Conservation (phyloP, 805 yeast species). For the Spathaspora girioi region DNA sequence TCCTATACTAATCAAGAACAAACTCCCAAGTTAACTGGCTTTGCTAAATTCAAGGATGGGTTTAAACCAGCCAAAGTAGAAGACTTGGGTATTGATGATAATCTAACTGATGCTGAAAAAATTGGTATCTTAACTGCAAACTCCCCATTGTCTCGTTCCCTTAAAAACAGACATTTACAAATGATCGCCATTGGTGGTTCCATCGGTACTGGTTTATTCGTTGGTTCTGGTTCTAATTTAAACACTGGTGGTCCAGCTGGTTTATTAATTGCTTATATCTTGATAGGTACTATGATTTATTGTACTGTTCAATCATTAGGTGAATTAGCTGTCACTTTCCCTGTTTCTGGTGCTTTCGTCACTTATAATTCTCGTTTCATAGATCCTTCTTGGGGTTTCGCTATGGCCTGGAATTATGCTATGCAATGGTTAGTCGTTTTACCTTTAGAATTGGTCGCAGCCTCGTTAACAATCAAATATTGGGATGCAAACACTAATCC, state of each 20-base stretch:
- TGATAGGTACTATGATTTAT: slow-evolving; percentile 57
- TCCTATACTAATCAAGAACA: slow-evolving; percentile 13
- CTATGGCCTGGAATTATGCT: slow-evolving; percentile 30
- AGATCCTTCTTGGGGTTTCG: slow-evolving; percentile 58
- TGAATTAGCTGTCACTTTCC: slow-evolving; percentile 58
- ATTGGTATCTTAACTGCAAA: slow-evolving; percentile 40
- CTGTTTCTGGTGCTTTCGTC: slow-evolving; percentile 62
- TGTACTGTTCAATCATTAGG: slow-evolving; percentile 53
- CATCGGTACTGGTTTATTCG: slow-evolving; percentile 80
- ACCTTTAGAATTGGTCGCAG: slow-evolving; percentile 57
- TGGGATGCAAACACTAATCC: slow-evolving; percentile 50
- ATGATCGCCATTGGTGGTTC: slow-evolving; percentile 85
- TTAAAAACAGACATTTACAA: slow-evolving; percentile 65
- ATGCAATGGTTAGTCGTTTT: slow-evolving; percentile 37
- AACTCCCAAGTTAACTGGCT: slow-evolving; percentile 16
- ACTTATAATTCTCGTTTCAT: slow-evolving; percentile 56
- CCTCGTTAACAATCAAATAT: slow-evolving; percentile 50
- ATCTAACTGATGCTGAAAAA: slow-evolving; percentile 20
- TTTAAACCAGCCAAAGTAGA: slow-evolving; percentile 31
- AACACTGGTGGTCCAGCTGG: slow-evolving; percentile 69
- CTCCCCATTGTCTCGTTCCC: slow-evolving; percentile 47
- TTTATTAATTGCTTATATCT: slow-evolving; percentile 53
- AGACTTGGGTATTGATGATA: slow-evolving; percentile 41
- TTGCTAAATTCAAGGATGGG: slow-evolving; percentile 23
- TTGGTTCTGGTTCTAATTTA: slow-evolving; percentile 66